Percentiles rank a stretch among this genome's conserved stretches.
These are phyloP conservation scores for Kappamyces sp. DNA, from an alignment of 192 early-diverging fungal species.

Conservation along the genomic window DNA sequence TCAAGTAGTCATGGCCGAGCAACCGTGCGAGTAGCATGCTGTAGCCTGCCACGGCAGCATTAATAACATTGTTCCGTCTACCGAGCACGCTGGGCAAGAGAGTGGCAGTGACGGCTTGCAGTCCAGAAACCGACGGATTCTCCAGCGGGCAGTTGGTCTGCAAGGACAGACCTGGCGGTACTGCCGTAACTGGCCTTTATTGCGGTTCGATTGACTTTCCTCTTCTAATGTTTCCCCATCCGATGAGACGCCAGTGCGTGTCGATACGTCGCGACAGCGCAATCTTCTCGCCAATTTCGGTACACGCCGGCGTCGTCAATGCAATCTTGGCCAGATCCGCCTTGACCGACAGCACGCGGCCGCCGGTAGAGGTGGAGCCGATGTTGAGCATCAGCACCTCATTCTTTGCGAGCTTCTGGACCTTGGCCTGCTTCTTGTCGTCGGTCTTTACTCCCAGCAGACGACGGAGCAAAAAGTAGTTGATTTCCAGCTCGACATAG, in stretches of 20 bases:
- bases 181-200: too few relatives aligned
- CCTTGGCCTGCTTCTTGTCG: slow-evolving; percentile 97
- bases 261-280: slow-evolving; percentile 93
- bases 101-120: too few relatives aligned
- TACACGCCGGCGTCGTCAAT: slow-evolving; percentile 85
- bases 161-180: too few relatives aligned
- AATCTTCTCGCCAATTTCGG: slow-evolving; percentile 93
- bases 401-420: slow-evolving; percentile 84
- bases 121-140: too few relatives aligned
- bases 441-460: slow-evolving; percentile 95
- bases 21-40: too few relatives aligned
- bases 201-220: slow-evolving; percentile 64
- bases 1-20: not conserved
- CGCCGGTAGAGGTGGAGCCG: slow-evolving; percentile 90
- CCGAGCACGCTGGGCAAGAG: too few relatives aligned
- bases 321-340: slow-evolving; percentile 90
- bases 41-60: too few relatives aligned
- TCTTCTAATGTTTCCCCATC: slow-evolving; percentile 94
- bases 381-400: slow-evolving; percentile 96
- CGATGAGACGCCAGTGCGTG: slow-evolving; percentile 97
- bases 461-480: slow-evolving; percentile 93
- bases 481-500: slow-evolving; percentile 92
- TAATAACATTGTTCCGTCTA: too few relatives aligned
- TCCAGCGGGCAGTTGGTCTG: too few relatives aligned
- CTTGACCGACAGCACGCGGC: slow-evolving; percentile 90